Evolutionary conservation across 768 basidiomycete genomes (phyloP).

Genomic region (Pleurotus tuoliensis): DNA sequence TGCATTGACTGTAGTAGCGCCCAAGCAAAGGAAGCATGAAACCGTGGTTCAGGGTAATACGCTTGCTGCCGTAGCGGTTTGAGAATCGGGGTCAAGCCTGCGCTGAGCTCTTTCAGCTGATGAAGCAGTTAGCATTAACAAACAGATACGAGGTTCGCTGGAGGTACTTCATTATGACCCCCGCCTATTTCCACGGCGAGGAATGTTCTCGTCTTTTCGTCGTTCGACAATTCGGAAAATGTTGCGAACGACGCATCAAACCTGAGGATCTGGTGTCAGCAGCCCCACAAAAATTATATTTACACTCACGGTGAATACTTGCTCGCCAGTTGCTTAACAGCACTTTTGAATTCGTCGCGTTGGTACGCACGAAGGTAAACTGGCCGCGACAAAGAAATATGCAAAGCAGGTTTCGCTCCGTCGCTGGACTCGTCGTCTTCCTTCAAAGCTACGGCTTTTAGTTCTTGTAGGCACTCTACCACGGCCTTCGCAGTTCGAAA

Average conservation of each 20-base stretch:
- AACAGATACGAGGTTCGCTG: background rate
- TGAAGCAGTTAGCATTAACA: background rate
- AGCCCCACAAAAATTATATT: background rate
- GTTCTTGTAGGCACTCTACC: conserved; percentile 45
- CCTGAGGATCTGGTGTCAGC: conserved; percentile 31
- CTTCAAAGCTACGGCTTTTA: conserved; percentile 22
- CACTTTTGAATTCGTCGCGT: conserved; percentile 63
- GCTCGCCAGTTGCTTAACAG: conserved; percentile 51
- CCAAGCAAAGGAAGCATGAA: conserved; percentile 91
- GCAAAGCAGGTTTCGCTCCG: conserved; percentile 45
- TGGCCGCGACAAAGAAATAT: conserved; percentile 84
- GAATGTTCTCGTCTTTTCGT: conserved; percentile 79
- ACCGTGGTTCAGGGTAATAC: conserved; percentile 79
- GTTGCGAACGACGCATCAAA: conserved; percentile 71
- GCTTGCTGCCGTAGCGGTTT: conserved; percentile 62
- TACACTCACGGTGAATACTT: conserved; percentile 41
- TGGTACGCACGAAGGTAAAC: conserved; percentile 79
- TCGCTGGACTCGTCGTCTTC: conserved; percentile 12
- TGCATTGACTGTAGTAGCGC: conserved; percentile 48
- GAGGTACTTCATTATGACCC: conserved; percentile 68
- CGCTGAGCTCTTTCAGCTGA: conserved; percentile 57
- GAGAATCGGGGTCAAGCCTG: conserved; percentile 56
- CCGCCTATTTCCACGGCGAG: conserved; percentile 80
- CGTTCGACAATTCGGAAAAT: conserved; percentile 71
- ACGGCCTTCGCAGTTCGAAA: conserved; percentile 36